Conservation (phyloP, 1,284 basidiomycete genomes). For the Peniophora sp. region DNA sequence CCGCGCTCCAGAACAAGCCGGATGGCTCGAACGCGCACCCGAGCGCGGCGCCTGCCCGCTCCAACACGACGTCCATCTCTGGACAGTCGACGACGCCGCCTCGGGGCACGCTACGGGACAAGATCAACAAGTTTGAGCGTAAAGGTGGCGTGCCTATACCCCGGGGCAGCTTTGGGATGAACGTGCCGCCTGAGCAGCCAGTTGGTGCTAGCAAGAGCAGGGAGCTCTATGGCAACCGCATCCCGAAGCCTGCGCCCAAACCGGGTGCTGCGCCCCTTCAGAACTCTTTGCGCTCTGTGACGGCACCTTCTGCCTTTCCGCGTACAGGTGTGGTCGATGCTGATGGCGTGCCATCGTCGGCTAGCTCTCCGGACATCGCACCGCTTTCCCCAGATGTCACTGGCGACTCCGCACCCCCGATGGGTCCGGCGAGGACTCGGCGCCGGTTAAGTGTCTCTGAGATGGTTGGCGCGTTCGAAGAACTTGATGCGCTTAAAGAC, state of each 20-base stretch:
- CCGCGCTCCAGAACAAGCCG: constrained; percentile 55
- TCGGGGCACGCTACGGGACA: constrained; percentile 47
- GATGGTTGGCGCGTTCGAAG: neutral
- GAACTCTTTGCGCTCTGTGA: neutral
- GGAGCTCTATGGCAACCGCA: constrained; percentile 66
- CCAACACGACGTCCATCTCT: constrained; percentile 1
- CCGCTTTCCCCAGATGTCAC: constrained; percentile 4
- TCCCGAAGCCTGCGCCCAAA: constrained; percentile 33
- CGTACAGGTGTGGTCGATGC: neutral
- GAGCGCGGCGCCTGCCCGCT: constrained; percentile 7
- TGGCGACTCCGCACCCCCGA: neutral
- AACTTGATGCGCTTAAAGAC: neutral
- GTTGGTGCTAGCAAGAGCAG: constrained; percentile 38
- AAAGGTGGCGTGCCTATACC: constrained; percentile 69
- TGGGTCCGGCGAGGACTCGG: neutral
- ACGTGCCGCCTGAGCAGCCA: constrained; percentile 47
- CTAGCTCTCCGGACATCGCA: constrained; percentile 2
- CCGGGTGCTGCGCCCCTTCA: constrained; percentile 16
- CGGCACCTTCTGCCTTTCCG: neutral
- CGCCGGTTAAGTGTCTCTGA: neutral
- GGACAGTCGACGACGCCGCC: constrained; percentile 10
- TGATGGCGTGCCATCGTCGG: neutral
- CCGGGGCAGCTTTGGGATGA: constrained; percentile 64
- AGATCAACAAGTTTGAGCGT: constrained; percentile 70
- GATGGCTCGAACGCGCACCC: constrained; percentile 20